Base-by-base conservation (phyloP, 2,329 filamentous ascomycete genomes). In the Didymosphaeria variabile region DNA sequence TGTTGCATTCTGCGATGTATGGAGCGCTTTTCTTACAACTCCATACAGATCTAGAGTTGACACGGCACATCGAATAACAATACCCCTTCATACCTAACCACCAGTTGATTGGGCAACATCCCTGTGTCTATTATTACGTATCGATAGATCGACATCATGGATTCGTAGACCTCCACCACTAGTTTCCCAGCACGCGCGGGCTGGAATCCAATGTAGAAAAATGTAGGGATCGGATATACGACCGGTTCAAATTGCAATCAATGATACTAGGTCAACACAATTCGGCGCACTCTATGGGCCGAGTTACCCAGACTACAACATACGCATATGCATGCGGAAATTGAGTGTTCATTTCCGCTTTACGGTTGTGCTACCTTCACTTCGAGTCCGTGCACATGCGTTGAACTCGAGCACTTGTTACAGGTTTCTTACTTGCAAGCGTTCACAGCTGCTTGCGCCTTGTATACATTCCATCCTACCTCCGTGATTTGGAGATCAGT, bases 131-230 rank as follows among this genome's bases (percentile, higher is more conserved):
- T 19, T 23, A 9, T 13, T 13, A 19, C 7, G 19, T 19, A 36
- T 12, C n/a, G 47, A 50, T 50, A 36, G 49, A 52, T 52, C 49
- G 49, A 38, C 49, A 38, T 17, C 32, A 36, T 21, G 49, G 49
- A 36, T 52, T 7, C 15, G 3, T 5, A 52, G 21, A 5, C 19
- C 32, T 15, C 17, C n/a, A 38, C 49, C 32, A 38, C 13, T 52
- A 31, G 31, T 36, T 38, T 26, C n/a, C 19, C 10, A 52, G 31
- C n/a, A 36, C 23, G 49, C 49, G 49, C 49, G 32, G 49, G 49
- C 32, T 36, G 13, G 19, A 50, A 15, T 7, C 31, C 17, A 32
- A 21, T 3, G 29, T 21, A 36, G 21, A 38, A 36, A 36, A 10
- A 44, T 36, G 47, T 36, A 51, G 10, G 19, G 29, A 36, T 36